phyloP scores from a whole-genome alignment of 1,284 basidiomycete species.

The Mycosarcoma mackinlayi region DNA sequence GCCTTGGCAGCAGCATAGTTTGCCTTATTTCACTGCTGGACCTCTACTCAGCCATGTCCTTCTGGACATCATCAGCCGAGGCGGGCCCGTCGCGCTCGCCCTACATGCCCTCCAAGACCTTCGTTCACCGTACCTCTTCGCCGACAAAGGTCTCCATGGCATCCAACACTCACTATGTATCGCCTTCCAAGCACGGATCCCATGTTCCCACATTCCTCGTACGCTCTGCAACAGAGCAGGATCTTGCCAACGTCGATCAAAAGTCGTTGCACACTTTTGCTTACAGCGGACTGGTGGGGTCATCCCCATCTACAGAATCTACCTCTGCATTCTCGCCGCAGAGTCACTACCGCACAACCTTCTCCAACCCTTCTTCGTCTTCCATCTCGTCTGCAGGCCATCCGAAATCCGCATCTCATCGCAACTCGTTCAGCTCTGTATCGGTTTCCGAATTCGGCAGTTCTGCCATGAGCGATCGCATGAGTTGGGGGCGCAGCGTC shows the following conservation, averaged over 20 bases:
- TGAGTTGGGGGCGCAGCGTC: slow-evolving; percentile 42
- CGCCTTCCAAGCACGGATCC: slow-evolving; percentile 30
- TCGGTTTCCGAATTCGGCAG: slow-evolving; percentile 41
- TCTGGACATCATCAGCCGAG: slow-evolving; percentile 30
- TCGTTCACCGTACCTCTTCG: slow-evolving; percentile 10
- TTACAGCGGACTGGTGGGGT: slow-evolving; percentile 20
- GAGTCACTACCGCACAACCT: slow-evolving; percentile 35
- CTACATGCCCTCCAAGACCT: slow-evolving; percentile 13
- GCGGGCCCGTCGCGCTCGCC: slow-evolving; percentile 38
- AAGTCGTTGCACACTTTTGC: slow-evolving; percentile 38
- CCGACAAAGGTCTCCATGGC: slow-evolving; percentile 16
- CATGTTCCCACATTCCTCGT: slow-evolving; percentile 40
- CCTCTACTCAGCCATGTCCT: slow-evolving; percentile 16
- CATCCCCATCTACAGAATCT: slow-evolving; percentile 19
- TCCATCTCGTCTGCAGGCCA: slow-evolving; percentile 42
- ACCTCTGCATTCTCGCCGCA: slow-evolving; percentile 28
- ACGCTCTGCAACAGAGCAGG: slow-evolving; percentile 41
- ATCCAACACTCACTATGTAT: background rate
- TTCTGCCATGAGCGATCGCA: slow-evolving; percentile 37
- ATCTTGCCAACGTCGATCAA: slow-evolving; percentile 36
- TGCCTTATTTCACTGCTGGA: background rate
- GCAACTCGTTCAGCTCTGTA: slow-evolving; percentile 52
- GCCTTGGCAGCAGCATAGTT: background rate
- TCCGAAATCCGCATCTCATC: slow-evolving; percentile 33
- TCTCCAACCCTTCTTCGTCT: slow-evolving; percentile 50